Evolutionary conservation across 2,329 filamentous ascomycete species (phyloP).

Genomic region (Diaporthe sp.): DNA sequence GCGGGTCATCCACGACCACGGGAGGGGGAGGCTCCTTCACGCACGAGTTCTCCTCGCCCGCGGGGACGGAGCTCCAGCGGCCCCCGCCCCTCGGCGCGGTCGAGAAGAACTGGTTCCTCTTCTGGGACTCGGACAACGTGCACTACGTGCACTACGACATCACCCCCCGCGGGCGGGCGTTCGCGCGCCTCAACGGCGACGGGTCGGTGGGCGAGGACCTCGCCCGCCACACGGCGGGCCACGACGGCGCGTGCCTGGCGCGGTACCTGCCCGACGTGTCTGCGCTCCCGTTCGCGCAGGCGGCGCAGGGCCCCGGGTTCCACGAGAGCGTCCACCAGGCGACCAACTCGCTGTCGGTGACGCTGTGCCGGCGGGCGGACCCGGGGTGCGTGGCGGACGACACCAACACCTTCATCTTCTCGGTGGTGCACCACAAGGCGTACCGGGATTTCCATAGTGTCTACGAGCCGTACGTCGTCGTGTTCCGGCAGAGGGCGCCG

Average conservation of each 20-base stretch:
- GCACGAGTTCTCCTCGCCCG: conserved; percentile 53
- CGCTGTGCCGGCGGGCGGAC: conserved; percentile 65
- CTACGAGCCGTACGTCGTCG: conserved; percentile 70
- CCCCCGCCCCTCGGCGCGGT: conserved; percentile 59
- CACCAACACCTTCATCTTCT: conserved; percentile 68
- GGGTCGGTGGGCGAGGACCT: conserved; percentile 64
- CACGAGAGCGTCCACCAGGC: conserved; percentile 70
- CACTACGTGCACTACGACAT: conserved; percentile 69
- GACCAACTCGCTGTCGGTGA: conserved; percentile 70
- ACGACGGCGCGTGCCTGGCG: conserved; percentile 62
- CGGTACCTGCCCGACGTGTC: conserved; percentile 59
- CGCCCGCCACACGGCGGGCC: conserved; percentile 51
- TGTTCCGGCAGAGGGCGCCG: conserved; percentile 62
- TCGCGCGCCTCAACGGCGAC: conserved; percentile 60
- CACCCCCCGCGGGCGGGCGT: conserved; percentile 59
- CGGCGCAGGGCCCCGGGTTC: neutral
- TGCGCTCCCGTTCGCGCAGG: conserved; percentile 38
- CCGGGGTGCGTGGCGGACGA: conserved; percentile 56
- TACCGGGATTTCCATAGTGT: conserved; percentile 62
- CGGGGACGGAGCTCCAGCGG: conserved; percentile 65
- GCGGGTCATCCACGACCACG: neutral
- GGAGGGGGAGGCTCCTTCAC: conserved; percentile 35
- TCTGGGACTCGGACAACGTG: conserved; percentile 65
- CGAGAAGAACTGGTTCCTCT: conserved; percentile 76
- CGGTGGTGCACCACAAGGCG: conserved; percentile 69